phyloP scores from a whole-genome alignment of 768 basidiomycete genomes.

The Agaricus sinodeliciosus region DNA sequence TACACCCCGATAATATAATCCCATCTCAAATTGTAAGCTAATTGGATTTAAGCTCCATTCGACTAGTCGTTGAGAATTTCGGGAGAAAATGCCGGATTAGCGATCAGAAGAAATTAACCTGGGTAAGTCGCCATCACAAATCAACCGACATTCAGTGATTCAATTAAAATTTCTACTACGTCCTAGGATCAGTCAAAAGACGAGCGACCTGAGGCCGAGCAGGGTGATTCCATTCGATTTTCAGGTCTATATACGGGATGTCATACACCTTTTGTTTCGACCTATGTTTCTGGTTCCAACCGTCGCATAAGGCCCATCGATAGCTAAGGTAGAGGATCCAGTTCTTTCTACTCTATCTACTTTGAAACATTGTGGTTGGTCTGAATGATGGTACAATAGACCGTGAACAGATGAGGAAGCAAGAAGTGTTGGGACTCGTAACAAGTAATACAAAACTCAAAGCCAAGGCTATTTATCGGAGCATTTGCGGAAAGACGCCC shows the following conservation, averaged over 20 bases:
- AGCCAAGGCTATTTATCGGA: no score
- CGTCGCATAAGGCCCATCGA: no score
- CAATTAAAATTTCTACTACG: not conserved
- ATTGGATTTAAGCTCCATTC: not conserved
- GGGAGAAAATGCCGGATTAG: slow-evolving; percentile 27
- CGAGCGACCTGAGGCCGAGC: slow-evolving; percentile 19
- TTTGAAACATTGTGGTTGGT: no score
- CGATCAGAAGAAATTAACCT: slow-evolving; percentile 26
- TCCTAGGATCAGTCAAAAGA: not conserved
- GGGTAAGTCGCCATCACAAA: slow-evolving; percentile 29
- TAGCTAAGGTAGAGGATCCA: no score
- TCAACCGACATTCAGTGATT: slow-evolving; percentile 32
- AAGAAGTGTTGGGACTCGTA: no score
- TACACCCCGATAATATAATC: not conserved
- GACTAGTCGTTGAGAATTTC: slow-evolving; percentile 26
- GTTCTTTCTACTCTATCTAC: no score
- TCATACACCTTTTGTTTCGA: slow-evolving; percentile 21
- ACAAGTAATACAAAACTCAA: no score
- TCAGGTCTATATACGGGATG: slow-evolving; percentile 20
- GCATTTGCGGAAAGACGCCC: no score
- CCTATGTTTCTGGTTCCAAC: slow-evolving; percentile 11
- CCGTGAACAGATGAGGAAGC: no score
- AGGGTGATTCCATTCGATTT: slow-evolving; percentile 34
- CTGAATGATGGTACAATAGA: no score
- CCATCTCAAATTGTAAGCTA: not conserved